Evolutionary conservation across 805 yeast species (phyloP), one percentile per base, ranked within the genome.

Genomic region (Danielia reshetovae): DNA sequence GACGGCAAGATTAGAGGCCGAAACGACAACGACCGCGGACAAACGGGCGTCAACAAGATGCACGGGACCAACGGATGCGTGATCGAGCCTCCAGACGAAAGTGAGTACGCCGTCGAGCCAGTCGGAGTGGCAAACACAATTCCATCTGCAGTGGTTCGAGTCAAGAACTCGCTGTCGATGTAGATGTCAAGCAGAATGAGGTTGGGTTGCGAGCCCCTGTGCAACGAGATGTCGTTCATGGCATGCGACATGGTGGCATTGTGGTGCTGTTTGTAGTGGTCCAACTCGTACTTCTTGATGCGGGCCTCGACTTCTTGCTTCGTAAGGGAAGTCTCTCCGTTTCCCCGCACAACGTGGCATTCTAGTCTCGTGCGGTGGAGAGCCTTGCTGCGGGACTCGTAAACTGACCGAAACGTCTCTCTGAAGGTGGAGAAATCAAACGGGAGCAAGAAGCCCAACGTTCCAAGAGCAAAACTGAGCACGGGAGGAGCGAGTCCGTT

Each of bases 141-240:
- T 24, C 97, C 97, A 59, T 90, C 97, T 1, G 94, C 96, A 0
- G 90, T 84, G 4, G 96, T 88, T 34, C 89, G 76, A 6, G 97
- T 90, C 35, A 90, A 63, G 51, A 81, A 83, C 54, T 84, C 81
- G 15, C 85, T 87, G 56, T 89, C 93, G 18, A 89, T 81, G 45
- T 71, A 78, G n/a, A 90, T 80, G 46, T 89, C 96, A 39, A 90
- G 65, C 34, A 84, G 78, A 2, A 93, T 79, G 43, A 90, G 68
- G 51, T 86, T 89, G 2, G 97, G 96, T 21, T 85, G 77, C 28
- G 82, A 78, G 21, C 97, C 97, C 32, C 97, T 68, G 52, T 90
- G 96, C 32, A 90, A 61, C 17, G 82, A 83, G 13, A 90, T 77
- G 55, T 90, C 97, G 60, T 90, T 90, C 93, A 90, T 84, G 2